Conservation (phyloP, 352 stramenopile genomes). For the Pelagophyceae sp. region DNA sequence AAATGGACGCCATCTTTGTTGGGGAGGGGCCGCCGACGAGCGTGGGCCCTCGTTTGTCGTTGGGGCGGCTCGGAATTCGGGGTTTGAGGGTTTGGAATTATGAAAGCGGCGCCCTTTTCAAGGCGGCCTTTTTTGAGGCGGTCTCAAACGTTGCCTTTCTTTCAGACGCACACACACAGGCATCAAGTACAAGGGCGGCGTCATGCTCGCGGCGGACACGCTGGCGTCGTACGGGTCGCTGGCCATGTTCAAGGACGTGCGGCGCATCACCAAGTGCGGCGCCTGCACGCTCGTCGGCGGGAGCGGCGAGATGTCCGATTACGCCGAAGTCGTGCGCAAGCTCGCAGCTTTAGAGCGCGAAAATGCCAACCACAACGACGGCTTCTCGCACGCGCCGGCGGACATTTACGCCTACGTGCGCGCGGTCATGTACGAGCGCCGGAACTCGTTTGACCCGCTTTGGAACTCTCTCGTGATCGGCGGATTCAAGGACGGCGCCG, state of each 20-base stretch:
- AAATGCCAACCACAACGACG: constrained; percentile 88
- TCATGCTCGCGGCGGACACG: constrained; percentile 95
- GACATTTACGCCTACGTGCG: constrained; percentile 94
- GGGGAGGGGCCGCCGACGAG: too few relatives aligned
- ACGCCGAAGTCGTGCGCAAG: constrained; percentile 87
- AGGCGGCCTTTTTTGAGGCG: background rate
- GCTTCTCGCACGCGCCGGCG: constrained; percentile 77
- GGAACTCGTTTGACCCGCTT: constrained; percentile 96
- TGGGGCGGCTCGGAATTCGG: constrained; percentile 42
- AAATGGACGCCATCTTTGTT: too few relatives aligned
- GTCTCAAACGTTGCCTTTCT: background rate
- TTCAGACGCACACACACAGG: constrained; percentile 19
- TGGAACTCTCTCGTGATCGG: constrained; percentile 96
- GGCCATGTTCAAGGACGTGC: constrained; percentile 85
- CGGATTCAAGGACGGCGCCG: constrained; percentile 72
- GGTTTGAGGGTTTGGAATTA: constrained; percentile 9
- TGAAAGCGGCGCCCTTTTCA: background rate
- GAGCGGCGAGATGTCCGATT: constrained; percentile 90
- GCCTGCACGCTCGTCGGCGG: constrained; percentile 82
- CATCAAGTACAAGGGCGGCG: constrained; percentile 84
- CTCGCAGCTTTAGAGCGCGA: constrained; percentile 83
- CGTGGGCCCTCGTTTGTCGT: too few relatives aligned
- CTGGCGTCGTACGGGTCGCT: constrained; percentile 92
- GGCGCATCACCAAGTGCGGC: constrained; percentile 40
- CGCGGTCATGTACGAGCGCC: constrained; percentile 92